Conservation (phyloP, 1,139 yeast genomes). For the Yamadazyma atmosphaerica region DNA sequence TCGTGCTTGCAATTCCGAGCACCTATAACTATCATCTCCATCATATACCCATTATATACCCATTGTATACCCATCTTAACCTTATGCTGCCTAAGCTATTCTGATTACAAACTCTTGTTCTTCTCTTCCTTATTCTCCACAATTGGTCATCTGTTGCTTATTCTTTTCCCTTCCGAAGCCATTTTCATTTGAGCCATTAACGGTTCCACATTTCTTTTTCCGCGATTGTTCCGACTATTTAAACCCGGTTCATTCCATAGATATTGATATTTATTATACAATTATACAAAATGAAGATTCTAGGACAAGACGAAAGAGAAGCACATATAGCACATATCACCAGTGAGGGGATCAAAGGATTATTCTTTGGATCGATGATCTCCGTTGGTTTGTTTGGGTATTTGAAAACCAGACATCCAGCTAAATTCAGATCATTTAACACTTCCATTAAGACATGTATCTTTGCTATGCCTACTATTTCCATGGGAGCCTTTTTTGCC, state of each 20-base stretch:
- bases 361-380: constrained; percentile 36
- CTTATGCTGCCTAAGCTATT: too few species aligned
- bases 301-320: constrained; percentile 39
- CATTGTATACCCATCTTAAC: too few species aligned
- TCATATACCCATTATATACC: too few species aligned
- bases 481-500: constrained; percentile 43
- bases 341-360: constrained; percentile 42
- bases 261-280: neutral
- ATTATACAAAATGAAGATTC: constrained; percentile 35
- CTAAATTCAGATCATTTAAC: constrained; percentile 34
- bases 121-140: too few species aligned
- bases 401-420: constrained; percentile 36
- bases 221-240: neutral
- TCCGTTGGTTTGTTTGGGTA: constrained; percentile 36
- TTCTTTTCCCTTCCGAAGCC: too few species aligned
- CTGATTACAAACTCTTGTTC: too few species aligned
- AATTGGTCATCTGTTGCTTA: too few species aligned
- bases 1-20: too few species aligned
- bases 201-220: too few species aligned
- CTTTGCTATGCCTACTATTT: constrained; percentile 42
- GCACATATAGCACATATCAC: constrained; percentile 41
- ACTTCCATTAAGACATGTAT: constrained; percentile 42
- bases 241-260: neutral
- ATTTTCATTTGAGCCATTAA: too few species aligned
- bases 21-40: too few species aligned